Evolutionary conservation across 768 basidiomycete species (phyloP), one percentile per base, ranked within the genome.

Genomic region (Neoboletus magnificus): DNA sequence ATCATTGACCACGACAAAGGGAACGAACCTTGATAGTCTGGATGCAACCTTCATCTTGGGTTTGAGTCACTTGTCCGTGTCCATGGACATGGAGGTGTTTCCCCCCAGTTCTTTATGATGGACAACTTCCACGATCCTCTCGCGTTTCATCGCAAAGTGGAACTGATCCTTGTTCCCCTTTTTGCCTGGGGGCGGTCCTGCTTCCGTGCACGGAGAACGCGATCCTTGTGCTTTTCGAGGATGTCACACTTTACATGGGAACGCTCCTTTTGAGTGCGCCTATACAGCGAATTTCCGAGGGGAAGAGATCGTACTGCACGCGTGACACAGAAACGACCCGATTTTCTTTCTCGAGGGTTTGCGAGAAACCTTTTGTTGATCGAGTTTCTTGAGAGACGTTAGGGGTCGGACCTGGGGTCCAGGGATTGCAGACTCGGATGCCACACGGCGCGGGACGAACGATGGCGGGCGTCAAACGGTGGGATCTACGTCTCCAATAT

Each of bases 91-190:
- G n/a, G 89, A 79, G 18, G 77, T 76, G 72, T 95, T 96, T 54
- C 92, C 93, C 74, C 94, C 79, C n/a, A n/a, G 62, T 87, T 86
- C 65, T 93, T 85, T 18, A 93, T 71, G n/a, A 68, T 96, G 95
- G 25, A 98, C 86, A 15, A 97, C 97, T 37, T 83, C 85, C 81
- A 84, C 81, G 12, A 93, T 98, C 75, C 75, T 80, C 71, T 89
- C 81, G 66, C 79, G 90, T 54, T 83, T 84, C 97, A 99, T 99
- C 36, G 89, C 86, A 79, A 94, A 98, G 77, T 99, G 98, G 73
- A 98, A 99, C 74, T 99, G 97, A 89, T 99, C 97, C 79, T 97
- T 96, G 75, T 98, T 99, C 73, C 84, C 82, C 95, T 80, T 98
- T 98, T 74, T 93, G 89, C 66, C 79, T 82, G 62, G 98, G 81